A percentile compares a stretch with the other conserved stretches of the same genome.
Evolutionary conservation across 2,329 filamentous ascomycete genomes (phyloP).

Genomic region (Tolypocladium inflatum): DNA sequence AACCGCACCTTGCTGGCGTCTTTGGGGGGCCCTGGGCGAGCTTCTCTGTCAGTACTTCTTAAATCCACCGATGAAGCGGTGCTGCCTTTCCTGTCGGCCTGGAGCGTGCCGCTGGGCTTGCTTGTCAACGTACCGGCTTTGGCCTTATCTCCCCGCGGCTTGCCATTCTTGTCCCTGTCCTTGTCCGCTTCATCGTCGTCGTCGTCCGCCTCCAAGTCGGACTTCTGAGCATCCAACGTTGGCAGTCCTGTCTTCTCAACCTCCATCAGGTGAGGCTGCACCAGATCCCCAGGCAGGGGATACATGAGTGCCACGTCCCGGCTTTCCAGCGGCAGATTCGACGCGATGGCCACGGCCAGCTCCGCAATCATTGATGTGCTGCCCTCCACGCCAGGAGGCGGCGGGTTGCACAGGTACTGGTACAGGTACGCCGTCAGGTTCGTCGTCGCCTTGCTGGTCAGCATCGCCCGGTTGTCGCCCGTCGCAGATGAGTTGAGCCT

Average conservation of each 20-base stretch:
- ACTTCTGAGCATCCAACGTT: slow-evolving; percentile 38
- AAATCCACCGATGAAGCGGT: slow-evolving; percentile 17
- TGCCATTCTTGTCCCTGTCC: slow-evolving; percentile 32
- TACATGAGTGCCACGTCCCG: slow-evolving; percentile 85
- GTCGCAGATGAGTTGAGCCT: slow-evolving; percentile 56
- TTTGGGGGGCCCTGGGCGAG: slow-evolving; percentile 28
- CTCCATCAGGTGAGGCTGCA: slow-evolving; percentile 75
- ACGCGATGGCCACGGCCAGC: slow-evolving; percentile 74
- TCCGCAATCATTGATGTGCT: slow-evolving; percentile 90
- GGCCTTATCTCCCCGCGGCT: slow-evolving; percentile 31
- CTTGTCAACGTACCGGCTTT: slow-evolving; percentile 35
- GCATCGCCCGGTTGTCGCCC: slow-evolving; percentile 53
- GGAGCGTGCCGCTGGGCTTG: slow-evolving; percentile 4
- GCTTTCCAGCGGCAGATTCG: slow-evolving; percentile 82
- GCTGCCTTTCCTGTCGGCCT: slow-evolving; percentile 8
- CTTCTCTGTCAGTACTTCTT: slow-evolving; percentile 29
- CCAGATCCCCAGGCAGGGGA: slow-evolving; percentile 63
- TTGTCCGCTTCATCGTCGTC: slow-evolving; percentile 31
- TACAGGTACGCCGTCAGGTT: slow-evolving; percentile 61
- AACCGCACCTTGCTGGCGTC: slow-evolving; percentile 56
- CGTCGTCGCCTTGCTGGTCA: slow-evolving; percentile 61
- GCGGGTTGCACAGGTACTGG: slow-evolving; percentile 65
- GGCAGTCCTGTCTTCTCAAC: slow-evolving; percentile 65
- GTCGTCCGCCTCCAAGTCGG: slow-evolving; percentile 30
- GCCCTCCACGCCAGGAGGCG: slow-evolving; percentile 74